phyloP scores from a whole-genome alignment of 129 eudicot genomes.

The Lactuca sativa region DNA sequence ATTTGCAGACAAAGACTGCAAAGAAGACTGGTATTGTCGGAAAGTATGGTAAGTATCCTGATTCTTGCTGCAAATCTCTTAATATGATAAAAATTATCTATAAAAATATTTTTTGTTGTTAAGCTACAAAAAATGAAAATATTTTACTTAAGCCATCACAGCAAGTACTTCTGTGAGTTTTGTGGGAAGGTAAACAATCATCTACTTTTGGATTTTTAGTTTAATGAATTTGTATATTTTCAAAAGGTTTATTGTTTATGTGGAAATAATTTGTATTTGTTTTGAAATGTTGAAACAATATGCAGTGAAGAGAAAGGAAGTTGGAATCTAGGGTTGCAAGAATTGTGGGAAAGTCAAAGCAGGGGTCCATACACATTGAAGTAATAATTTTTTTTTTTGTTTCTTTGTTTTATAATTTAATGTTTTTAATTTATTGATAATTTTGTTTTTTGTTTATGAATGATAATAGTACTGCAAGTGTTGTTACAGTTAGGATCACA shows the following conservation, averaged over 20 bases:
- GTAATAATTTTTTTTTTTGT: conserved; percentile 28
- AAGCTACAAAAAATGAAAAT: not conserved
- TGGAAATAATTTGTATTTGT: not conserved
- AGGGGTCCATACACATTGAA: conserved; percentile 97
- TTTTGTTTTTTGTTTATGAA: not conserved
- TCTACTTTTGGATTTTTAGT: too few species aligned
- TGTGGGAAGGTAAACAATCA: conserved; percentile 68
- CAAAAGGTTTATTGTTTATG: not conserved
- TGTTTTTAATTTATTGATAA: not conserved
- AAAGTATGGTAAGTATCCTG: conserved; percentile 50
- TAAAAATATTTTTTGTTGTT: not conserved
- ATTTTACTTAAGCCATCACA: conserved; percentile 53
- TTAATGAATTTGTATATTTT: not conserved
- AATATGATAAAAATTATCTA: not conserved
- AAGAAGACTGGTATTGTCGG: conserved; percentile 75
- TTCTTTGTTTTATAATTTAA: not conserved
- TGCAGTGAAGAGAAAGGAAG: conserved; percentile 94
- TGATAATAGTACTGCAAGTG: conserved; percentile 77
- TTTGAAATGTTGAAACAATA: conserved; percentile 43
- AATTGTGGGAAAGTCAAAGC: conserved; percentile 97
- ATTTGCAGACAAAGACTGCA: conserved; percentile 60
- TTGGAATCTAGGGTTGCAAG: conserved; percentile 97
- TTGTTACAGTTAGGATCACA: conserved; percentile 92
- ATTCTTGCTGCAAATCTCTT: not conserved
- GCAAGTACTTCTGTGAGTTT: conserved; percentile 87